phyloP scores from a whole-genome alignment of 2,329 filamentous ascomycete species.

The Clarireedia hainanense region DNA sequence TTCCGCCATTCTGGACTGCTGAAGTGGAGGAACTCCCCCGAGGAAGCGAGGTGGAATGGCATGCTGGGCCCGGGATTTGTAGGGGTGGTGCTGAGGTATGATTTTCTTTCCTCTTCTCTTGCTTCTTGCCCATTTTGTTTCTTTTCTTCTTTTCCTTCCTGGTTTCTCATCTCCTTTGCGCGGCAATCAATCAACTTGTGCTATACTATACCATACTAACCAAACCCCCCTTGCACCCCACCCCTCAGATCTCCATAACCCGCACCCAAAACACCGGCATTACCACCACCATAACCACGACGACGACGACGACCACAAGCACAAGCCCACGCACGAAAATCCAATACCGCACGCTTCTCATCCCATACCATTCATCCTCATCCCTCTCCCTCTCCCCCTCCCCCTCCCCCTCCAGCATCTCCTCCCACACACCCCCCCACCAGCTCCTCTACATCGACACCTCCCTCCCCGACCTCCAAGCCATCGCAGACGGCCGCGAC shows the following conservation, averaged over 20 bases:
- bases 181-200: no score
- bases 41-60: conserved; percentile 74
- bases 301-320: neutral
- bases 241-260: no score
- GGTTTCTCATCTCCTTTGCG: no score
- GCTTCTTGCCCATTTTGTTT: neutral
- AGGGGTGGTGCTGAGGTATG: conserved; percentile 16
- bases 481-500: neutral
- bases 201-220: no score
- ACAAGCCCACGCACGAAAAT: no score
- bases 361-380: neutral
- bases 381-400: neutral
- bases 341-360: neutral
- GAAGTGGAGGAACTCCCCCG: conserved; percentile 74
- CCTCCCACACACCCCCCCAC: neutral
- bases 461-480: neutral
- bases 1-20: conserved; percentile 63
- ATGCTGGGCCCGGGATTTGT: conserved; percentile 53
- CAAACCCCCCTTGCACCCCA: no score
- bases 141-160: neutral
- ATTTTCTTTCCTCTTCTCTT: no score
- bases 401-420: neutral
- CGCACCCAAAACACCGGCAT: neutral
- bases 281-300: neutral
- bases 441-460: neutral